phyloP scores from a whole-genome alignment of 2,329 filamentous ascomycete species.

The Cytospora paraplurivora region DNA sequence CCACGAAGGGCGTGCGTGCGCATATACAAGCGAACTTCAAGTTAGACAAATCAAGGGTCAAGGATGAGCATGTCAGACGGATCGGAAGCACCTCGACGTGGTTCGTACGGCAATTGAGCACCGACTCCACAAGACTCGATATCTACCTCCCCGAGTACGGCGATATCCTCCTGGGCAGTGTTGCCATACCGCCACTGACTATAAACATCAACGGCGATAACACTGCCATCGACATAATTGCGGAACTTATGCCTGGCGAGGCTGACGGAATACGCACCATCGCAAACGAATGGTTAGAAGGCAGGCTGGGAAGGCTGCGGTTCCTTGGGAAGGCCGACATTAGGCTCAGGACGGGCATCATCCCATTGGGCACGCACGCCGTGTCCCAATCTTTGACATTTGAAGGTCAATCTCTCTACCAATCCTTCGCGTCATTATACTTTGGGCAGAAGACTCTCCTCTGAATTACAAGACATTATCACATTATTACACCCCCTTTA shows the following conservation, averaged over 20 bases:
- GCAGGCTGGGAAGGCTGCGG: constrained; percentile 69
- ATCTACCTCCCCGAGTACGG: constrained; percentile 84
- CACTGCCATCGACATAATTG: constrained; percentile 77
- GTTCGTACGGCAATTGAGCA: constrained; percentile 77
- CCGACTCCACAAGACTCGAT: constrained; percentile 68
- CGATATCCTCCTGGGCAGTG: constrained; percentile 75
- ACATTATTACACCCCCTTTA: constrained; percentile 3
- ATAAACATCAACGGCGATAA: constrained; percentile 77
- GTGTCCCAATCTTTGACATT: constrained; percentile 76
- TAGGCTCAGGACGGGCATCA: constrained; percentile 74
- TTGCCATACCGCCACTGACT: constrained; percentile 72
- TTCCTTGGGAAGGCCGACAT: constrained; percentile 75
- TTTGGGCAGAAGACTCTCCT: constrained; percentile 59
- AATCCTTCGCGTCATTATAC: constrained; percentile 61
- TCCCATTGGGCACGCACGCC: constrained; percentile 75
- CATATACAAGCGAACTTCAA: constrained; percentile 80
- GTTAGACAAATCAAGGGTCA: constrained; percentile 76
- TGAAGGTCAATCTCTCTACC: constrained; percentile 77
- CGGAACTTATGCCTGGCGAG: constrained; percentile 75
- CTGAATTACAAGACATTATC: constrained; percentile 32
- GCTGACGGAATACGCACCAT: constrained; percentile 75
- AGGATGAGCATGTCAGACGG: constrained; percentile 69
- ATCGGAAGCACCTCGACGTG: constrained; percentile 79
- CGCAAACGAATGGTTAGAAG: constrained; percentile 86
- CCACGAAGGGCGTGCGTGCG: constrained; percentile 72